Base-by-base conservation (phyloP, 2,329 filamentous ascomycete genomes). In the Lasiodiplodia hormozganensis region DNA sequence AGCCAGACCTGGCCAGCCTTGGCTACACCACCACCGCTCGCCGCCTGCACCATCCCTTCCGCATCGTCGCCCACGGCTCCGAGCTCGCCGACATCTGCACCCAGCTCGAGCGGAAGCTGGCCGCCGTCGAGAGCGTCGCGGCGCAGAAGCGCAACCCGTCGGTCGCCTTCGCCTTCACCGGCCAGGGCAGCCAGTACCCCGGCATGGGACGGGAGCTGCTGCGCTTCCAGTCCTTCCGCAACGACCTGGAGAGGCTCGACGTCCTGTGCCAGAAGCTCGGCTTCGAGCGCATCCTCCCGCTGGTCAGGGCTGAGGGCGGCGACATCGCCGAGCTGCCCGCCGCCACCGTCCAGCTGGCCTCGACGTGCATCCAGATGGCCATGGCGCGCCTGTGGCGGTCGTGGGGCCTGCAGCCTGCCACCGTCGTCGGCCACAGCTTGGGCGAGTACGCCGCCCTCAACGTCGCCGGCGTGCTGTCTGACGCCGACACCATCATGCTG, bases 371-470 rank as follows among this genome's bases (percentile, higher is more conserved):
- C 0, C 74, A 85, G 70, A 82, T 86, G 31, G 73, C 73, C 0
- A 40, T 76, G 12, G 49, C 25, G 18, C 56, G 43, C 2, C 43
- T 70, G 6, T 73, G 69, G 73, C 23, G 3, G 3, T 70, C 71
- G 2, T 69, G 51, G 52, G 70, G 70, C 12, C 54, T 74, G 6
- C 51, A 7, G 2, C 73, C 74, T 6, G 28, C 12, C 18, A 49
- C 53, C 2, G 72, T 76, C 2, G 52, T 74, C 11, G 75, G 75
- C 1, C 75, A 76, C 54, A 73, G 75, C 65, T 71, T 82, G 4
- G 80, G 80, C 28, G 79, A 82, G 67, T 82, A 81, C 69, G 78
- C 79, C 3, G 80, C 81, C 4, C 65, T 82, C 3, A 64, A 76
- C 64, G 71, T 71, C 6, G 74, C 79, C n/a, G 77, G 76, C 3